These are phyloP conservation scores for Basipetospora chlamydospora DNA, from an alignment of 2,329 filamentous ascomycete genomes.

Conservation along the genomic window DNA sequence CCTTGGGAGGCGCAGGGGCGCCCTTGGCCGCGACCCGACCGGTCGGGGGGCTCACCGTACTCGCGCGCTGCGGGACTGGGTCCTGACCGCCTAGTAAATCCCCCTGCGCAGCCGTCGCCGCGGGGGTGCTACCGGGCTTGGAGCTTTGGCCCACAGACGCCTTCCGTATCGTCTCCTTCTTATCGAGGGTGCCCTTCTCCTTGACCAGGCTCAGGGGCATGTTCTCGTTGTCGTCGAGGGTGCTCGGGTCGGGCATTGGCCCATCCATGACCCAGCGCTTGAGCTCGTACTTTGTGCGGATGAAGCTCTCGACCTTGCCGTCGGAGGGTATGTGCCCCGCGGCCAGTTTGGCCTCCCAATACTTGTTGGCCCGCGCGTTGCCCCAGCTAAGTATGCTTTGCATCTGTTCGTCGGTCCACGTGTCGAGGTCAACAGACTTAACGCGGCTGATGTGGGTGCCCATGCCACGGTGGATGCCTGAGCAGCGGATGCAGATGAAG, in stretches of 20 bases:
- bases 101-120: conserved; percentile 34
- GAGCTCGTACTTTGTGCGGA: conserved; percentile 95
- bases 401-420: conserved; percentile 97
- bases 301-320: conserved; percentile 98
- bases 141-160: conserved; percentile 32
- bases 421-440: conserved; percentile 94
- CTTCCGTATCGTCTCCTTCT: conserved; percentile 47
- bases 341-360: conserved; percentile 94
- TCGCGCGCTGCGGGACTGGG: conserved; percentile 54
- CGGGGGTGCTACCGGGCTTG: conserved; percentile 17
- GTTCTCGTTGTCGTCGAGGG: conserved; percentile 81
- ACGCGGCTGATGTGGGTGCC: conserved; percentile 96
- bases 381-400: conserved; percentile 92
- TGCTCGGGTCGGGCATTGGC: conserved; percentile 80
- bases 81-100: conserved; percentile 81
- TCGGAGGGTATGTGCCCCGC: conserved; percentile 86
- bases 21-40: conserved; percentile 40
- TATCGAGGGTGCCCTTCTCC: conserved; percentile 50
- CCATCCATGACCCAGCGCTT: conserved; percentile 99
- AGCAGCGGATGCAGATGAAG: conserved; percentile 96
- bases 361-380: conserved; percentile 92
- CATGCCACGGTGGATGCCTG: conserved; percentile 96
- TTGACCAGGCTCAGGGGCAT: conserved; percentile 48
- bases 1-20: conserved; percentile 46
- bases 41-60: conserved; percentile 53